These are phyloP conservation scores for Eimeria sp. DNA, from an alignment of 169 alveolate species.

Conservation along the genomic window DNA sequence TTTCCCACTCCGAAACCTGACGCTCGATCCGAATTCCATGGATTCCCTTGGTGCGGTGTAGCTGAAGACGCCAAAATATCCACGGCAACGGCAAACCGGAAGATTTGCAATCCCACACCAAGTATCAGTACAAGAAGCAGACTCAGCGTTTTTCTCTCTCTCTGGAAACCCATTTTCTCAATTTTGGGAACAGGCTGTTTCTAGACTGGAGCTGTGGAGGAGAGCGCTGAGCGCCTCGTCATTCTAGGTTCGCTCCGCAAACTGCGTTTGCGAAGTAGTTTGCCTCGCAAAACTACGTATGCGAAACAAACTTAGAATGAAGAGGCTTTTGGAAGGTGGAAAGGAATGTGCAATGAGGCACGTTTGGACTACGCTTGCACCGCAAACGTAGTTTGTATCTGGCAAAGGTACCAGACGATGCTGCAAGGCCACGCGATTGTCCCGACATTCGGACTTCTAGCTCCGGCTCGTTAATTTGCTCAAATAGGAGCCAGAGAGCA, in stretches of 20 bases:
- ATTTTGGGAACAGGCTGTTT: neutral
- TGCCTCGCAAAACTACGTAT: neutral
- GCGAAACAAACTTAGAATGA: neutral
- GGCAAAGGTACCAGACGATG: neutral
- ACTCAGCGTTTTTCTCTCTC: neutral
- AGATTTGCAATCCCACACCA: neutral
- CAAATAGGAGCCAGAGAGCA: neutral
- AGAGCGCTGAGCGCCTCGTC: neutral
- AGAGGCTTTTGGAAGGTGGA: neutral
- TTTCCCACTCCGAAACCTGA: neutral
- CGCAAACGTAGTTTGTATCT: neutral
- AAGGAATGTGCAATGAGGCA: neutral
- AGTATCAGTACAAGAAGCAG: neutral
- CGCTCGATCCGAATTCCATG: neutral
- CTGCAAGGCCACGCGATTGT: neutral
- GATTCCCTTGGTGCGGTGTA: neutral
- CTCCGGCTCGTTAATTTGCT: neutral
- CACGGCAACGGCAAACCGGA: neutral
- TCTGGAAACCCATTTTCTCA: neutral
- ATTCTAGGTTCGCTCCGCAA: neutral
- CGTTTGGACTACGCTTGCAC: neutral
- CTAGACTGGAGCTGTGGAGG: neutral
- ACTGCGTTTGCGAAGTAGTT: neutral
- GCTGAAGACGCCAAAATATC: neutral
- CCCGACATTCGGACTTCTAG: conserved; percentile 1